Evolutionary conservation across 768 basidiomycete genomes (phyloP).

Genomic region (Tephrocybe sp.): DNA sequence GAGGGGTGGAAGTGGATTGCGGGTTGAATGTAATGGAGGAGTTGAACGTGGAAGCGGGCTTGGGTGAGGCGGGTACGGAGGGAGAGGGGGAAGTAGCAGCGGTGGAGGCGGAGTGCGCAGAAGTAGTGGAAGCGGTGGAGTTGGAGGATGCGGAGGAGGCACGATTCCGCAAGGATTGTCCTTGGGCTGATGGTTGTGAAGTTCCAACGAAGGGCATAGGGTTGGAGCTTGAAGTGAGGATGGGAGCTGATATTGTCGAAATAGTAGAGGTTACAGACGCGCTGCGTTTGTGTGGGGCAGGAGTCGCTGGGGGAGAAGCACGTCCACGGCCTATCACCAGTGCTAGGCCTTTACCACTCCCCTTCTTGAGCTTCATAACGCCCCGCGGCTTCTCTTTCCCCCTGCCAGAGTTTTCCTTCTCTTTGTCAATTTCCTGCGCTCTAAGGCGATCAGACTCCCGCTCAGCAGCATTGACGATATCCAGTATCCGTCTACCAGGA

Average conservation of each 20-base stretch:
- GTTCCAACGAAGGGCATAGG: slow-evolving; percentile 8
- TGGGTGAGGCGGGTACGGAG: slow-evolving; percentile 20
- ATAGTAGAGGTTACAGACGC: slow-evolving; percentile 16
- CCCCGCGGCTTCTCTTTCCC: slow-evolving; percentile 3
- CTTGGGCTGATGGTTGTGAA: not conserved
- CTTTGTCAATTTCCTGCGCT: too few species aligned
- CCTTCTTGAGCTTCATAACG: slow-evolving; percentile 5
- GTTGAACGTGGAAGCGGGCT: slow-evolving; percentile 10
- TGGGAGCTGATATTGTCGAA: slow-evolving; percentile 6
- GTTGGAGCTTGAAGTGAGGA: slow-evolving; percentile 8
- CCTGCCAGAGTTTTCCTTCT: not conserved
- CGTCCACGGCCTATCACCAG: slow-evolving; percentile 12
- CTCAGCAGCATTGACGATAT: slow-evolving; percentile 13
- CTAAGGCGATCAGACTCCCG: not conserved
- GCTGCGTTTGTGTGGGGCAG: slow-evolving; percentile 14
- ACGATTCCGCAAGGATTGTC: slow-evolving; percentile 8
- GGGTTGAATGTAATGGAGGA: too few species aligned
- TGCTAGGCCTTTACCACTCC: slow-evolving; percentile 4
- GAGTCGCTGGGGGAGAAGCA: slow-evolving; percentile 6
- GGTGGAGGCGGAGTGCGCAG: slow-evolving; percentile 11
- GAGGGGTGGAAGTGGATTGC: slow-evolving; percentile 23
- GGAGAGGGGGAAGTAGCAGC: slow-evolving; percentile 18
- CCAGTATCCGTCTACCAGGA: slow-evolving; percentile 10
- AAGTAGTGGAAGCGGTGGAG: slow-evolving; percentile 14
- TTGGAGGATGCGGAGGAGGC: slow-evolving; percentile 15